Percentiles rank a stretch among this genome's conserved stretches.
phyloP scores from a whole-genome alignment of 352 stramenopile genomes.

The Thalassiosira mediterranea region DNA sequence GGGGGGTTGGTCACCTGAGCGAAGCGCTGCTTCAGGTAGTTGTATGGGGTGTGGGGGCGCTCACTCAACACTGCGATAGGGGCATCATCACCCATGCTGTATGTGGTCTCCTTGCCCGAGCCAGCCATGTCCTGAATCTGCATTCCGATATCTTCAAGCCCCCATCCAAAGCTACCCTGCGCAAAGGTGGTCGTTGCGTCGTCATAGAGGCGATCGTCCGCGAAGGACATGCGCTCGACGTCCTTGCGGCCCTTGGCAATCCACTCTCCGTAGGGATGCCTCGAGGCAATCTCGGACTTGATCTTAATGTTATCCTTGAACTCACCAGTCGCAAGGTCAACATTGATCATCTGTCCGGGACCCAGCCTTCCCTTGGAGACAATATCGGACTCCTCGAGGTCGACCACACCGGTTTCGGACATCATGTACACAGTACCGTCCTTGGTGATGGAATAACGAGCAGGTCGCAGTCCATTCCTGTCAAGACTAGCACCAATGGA shows the following conservation, averaged over 20 bases:
- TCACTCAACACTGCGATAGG: slow-evolving; percentile 88
- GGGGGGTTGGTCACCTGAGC: slow-evolving; percentile 89
- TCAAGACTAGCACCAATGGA: slow-evolving; percentile 94
- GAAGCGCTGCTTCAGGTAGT: slow-evolving; percentile 97
- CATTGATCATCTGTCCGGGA: slow-evolving; percentile 95
- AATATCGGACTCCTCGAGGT: slow-evolving; percentile 81
- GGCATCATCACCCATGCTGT: slow-evolving; percentile 90
- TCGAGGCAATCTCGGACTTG: slow-evolving; percentile 89
- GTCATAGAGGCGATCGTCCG: slow-evolving; percentile 71
- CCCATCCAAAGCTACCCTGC: slow-evolving; percentile 93
- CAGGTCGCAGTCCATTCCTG: slow-evolving; percentile 94
- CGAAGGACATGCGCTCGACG: slow-evolving; percentile 77
- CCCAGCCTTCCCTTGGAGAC: slow-evolving; percentile 91
- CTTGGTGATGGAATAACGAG: slow-evolving; percentile 94
- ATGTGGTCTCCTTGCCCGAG: slow-evolving; percentile 88
- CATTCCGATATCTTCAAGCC: slow-evolving; percentile 95
- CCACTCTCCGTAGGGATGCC: slow-evolving; percentile 91
- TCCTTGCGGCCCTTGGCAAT: slow-evolving; percentile 89
- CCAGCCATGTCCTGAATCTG: slow-evolving; percentile 92
- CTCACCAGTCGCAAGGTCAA: slow-evolving; percentile 88
- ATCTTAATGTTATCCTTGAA: slow-evolving; percentile 87
- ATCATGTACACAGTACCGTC: slow-evolving; percentile 95
- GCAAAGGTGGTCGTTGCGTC: slow-evolving; percentile 81
- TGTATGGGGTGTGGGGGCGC: slow-evolving; percentile 91
- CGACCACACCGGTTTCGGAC: slow-evolving; percentile 91